Conservation (phyloP, 352 stramenopile genomes). For the Phytophthora meadii region DNA sequence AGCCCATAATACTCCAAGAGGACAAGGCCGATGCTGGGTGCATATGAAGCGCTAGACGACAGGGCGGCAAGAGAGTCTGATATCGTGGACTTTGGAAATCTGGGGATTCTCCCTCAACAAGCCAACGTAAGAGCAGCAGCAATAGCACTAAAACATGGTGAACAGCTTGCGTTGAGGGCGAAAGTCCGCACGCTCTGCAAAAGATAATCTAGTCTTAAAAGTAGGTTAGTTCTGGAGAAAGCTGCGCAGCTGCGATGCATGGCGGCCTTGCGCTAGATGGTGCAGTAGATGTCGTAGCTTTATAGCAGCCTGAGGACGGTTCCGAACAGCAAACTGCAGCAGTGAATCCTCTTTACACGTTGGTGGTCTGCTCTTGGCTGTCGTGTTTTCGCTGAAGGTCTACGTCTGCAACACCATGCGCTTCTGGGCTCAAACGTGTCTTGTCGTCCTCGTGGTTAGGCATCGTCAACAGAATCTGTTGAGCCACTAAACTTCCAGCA, state of each 20-base stretch:
- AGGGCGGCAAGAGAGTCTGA: slow-evolving; percentile 4
- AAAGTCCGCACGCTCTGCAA: slow-evolving; percentile 31
- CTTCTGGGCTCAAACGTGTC: slow-evolving; percentile 23
- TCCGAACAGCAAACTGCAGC: slow-evolving; percentile 8
- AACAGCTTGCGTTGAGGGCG: slow-evolving; percentile 32
- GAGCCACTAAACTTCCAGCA: slow-evolving; percentile 42
- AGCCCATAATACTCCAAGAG: slow-evolving; percentile 31
- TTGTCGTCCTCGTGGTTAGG: slow-evolving; percentile 56
- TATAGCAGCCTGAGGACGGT: slow-evolving; percentile 20
- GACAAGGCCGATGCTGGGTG: slow-evolving; percentile 17
- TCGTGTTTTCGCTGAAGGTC: slow-evolving; percentile 14
- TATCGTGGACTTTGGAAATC: slow-evolving; percentile 2
- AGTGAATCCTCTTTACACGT: slow-evolving; percentile 20
- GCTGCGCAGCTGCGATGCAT: background rate
- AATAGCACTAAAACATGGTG: slow-evolving; percentile 31
- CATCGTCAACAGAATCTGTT: slow-evolving; percentile 67
- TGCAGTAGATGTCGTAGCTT: slow-evolving; percentile 14
- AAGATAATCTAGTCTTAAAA: slow-evolving; percentile 39
- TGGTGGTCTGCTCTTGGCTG: slow-evolving; percentile 13
- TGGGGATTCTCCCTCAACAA: slow-evolving; percentile 19
- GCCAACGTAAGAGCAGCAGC: slow-evolving; percentile 25
- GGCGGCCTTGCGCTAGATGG: slow-evolving; percentile 7
- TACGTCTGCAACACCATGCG: slow-evolving; percentile 9
- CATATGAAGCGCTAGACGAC: slow-evolving; percentile 19
- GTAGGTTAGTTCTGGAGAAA: slow-evolving; percentile 16